Conservation (phyloP, 208 protist genomes). For the Trypanosoma lewisi region DNA sequence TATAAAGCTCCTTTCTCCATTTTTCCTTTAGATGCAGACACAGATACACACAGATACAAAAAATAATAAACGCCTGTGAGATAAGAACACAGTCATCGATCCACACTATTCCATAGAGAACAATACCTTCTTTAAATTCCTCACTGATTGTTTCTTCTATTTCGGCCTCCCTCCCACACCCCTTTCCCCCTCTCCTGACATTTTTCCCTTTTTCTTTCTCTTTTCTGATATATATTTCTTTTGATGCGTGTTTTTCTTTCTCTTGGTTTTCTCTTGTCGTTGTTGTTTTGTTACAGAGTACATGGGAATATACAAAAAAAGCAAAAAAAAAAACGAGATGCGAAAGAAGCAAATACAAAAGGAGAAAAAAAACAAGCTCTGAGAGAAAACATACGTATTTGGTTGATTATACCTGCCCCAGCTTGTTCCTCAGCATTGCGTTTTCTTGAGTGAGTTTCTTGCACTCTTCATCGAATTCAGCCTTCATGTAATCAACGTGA, state of each 20-base stretch:
- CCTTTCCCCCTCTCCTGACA: not conserved
- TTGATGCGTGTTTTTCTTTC: not conserved
- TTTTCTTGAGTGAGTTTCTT: constrained; percentile 54
- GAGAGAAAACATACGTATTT: too few species aligned
- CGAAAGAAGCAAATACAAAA: constrained; percentile 13
- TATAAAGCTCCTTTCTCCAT: not conserved
- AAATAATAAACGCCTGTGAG: too few species aligned
- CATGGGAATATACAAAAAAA: constrained; percentile 7
- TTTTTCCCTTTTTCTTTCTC: not conserved
- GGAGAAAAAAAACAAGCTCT: constrained; percentile 12
- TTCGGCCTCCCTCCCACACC: too few species aligned
- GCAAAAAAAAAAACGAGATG: constrained; percentile 9
- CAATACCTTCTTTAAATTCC: not conserved
- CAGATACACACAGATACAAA: too few species aligned
- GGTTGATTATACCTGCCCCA: constrained; percentile 13
- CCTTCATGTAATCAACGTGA: constrained; percentile 45
- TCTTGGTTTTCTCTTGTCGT: not conserved
- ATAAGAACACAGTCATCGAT: too few species aligned
- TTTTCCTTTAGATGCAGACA: too few species aligned
- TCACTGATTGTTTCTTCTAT: too few species aligned
- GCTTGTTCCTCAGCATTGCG: constrained; percentile 29
- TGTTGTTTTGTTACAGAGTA: constrained; percentile 12
- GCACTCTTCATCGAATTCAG: constrained; percentile 57
- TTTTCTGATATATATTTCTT: not conserved
- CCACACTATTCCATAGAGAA: not conserved